Evolutionary conservation across 805 yeast genomes (phyloP).

Genomic region (Suhomyces sp.): DNA sequence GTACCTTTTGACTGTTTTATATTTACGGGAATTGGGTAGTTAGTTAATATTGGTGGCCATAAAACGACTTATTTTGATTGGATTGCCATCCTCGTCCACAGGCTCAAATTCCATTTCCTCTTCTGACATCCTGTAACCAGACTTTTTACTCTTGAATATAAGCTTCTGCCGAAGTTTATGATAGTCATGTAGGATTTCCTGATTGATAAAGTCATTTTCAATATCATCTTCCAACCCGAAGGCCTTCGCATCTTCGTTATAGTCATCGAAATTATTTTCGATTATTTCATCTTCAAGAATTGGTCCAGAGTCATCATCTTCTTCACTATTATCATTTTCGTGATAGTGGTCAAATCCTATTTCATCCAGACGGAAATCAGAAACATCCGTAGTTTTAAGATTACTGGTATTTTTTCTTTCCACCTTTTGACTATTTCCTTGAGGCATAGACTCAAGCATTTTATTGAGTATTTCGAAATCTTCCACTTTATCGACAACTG

Average conservation of each 20-base stretch:
- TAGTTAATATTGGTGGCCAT: conserved; percentile 46
- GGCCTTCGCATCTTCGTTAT: conserved; percentile 1
- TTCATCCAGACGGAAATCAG: conserved; percentile 14
- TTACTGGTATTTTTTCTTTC: background rate
- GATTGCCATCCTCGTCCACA: conserved; percentile 60
- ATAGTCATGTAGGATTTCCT: conserved; percentile 55
- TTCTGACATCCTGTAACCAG: conserved; percentile 44
- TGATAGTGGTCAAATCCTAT: conserved; percentile 20
- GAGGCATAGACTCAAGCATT: conserved; percentile 39
- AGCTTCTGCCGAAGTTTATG: conserved; percentile 53
- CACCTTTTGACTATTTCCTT: background rate
- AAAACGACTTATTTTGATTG: conserved; percentile 62
- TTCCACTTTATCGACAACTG: conserved; percentile 49
- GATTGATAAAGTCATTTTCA: conserved; percentile 29
- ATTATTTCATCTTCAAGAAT: conserved; percentile 43
- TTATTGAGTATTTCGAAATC: conserved; percentile 55
- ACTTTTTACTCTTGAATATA: conserved; percentile 36
- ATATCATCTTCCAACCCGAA: conserved; percentile 16
- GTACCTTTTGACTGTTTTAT: background rate
- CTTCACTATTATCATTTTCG: conserved; percentile 28
- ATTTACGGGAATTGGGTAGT: background rate
- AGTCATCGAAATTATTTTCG: conserved; percentile 30
- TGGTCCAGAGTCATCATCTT: conserved; percentile 31
- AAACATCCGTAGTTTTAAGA: background rate
- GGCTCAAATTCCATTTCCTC: conserved; percentile 63